Percentiles rank a stretch among this genome's conserved stretches.
These are phyloP conservation scores for Colletotrichum musicola DNA, from an alignment of 2,329 filamentous ascomycete genomes.

Conservation along the genomic window DNA sequence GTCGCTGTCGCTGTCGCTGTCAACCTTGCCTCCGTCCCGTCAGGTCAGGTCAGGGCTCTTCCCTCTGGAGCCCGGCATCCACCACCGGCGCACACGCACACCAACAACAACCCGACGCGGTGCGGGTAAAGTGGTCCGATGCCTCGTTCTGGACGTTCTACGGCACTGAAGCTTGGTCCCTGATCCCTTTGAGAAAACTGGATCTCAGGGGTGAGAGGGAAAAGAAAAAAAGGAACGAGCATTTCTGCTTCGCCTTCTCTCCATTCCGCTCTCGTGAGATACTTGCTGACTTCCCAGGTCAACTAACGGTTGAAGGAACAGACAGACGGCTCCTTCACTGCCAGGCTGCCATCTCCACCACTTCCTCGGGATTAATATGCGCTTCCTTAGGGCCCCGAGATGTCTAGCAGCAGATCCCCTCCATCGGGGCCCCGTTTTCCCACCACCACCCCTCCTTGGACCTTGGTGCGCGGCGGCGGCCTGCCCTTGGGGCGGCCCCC, in stretches of 20 bases:
- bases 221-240: background rate
- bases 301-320: background rate
- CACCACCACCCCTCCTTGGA: too few relatives aligned
- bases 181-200: background rate
- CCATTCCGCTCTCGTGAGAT: background rate
- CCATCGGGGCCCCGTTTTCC: background rate
- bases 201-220: background rate
- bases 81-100: slow-evolving; percentile 5
- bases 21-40: slow-evolving; percentile 22
- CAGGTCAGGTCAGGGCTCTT: slow-evolving; percentile 26
- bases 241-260: slow-evolving; percentile 8
- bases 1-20: slow-evolving; percentile 5
- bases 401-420: slow-evolving; percentile 30
- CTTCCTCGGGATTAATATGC: slow-evolving; percentile 33
- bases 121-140: background rate
- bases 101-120: background rate
- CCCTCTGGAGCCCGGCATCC: slow-evolving; percentile 4
- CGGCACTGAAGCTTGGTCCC: too few relatives aligned
- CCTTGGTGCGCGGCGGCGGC: too few relatives aligned
- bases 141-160: too few relatives aligned
- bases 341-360: slow-evolving; percentile 26
- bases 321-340: background rate
- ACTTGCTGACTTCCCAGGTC: too few relatives aligned
- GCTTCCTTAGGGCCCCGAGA: slow-evolving; percentile 13
- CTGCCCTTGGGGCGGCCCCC: too few relatives aligned